Base-by-base conservation (phyloP, 2,329 filamentous ascomycete genomes). In the Mariannaea elegans region DNA sequence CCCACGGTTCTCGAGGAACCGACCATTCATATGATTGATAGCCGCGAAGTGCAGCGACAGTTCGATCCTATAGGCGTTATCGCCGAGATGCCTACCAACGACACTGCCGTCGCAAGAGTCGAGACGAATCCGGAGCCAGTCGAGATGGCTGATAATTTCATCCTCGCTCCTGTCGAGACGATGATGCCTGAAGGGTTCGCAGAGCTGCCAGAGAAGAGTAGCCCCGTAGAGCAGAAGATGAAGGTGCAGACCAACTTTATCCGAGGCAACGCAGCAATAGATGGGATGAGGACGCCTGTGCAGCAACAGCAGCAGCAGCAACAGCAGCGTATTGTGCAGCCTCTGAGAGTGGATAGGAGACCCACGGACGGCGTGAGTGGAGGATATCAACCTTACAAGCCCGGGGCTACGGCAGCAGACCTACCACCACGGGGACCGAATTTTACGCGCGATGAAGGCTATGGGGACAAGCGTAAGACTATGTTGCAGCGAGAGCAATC, bases 41-140 rank as follows among this genome's bases (percentile, higher is more conserved):
- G 74, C 38, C 65, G 72, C 4, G 71, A 76, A 59, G 61, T 12
- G 58, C 65, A 13, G 66, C 69, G 7, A 38, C 58, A 21, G 3
- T 76, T 72, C 13, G 72, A 80, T 32, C 80, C 82, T 0, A 74
- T 83, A 2, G 81, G 81, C 1, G 38, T 78, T 14, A 71, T 84
- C 19, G 77, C 81, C 3, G 82, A 84, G 68, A 79, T 85, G 73
- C 68, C 79, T 5, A 82, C 80, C 9, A 76, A 79, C 16, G 67
- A 76, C 19, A 82, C 81, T 1, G 75, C 73, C 0, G 63, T 63
- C 7, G 78, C 81, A 7, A 69, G 70, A 1, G 74, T 79, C 6
- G 81, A 84, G 61, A 71, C 68, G 12, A 72, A 82, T 38, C 81
- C 81, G 1, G 70, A 77, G 0, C 78, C 81, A 0, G 75, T 82